These are phyloP conservation scores for Acanthamoeba culbertsoni DNA, from an alignment of 208 protist genomes.

Conservation along the genomic window DNA sequence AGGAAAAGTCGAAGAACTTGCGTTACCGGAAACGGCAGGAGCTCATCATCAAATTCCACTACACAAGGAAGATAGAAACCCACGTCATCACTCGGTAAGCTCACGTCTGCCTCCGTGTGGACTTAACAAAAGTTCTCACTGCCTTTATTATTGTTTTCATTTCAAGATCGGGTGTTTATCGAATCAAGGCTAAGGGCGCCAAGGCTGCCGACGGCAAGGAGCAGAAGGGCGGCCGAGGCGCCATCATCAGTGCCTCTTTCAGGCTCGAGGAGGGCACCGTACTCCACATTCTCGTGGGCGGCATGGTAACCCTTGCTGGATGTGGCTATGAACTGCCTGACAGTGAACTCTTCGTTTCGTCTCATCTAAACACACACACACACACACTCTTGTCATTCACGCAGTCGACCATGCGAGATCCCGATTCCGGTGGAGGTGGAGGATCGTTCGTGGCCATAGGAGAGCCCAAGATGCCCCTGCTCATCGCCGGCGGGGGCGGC, in stretches of 20 bases:
- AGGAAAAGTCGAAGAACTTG: not conserved
- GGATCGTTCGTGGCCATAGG: not conserved
- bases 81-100: not conserved
- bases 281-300: not conserved
- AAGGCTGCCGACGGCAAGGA: not conserved
- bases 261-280: not conserved
- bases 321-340: too few species aligned
- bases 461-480: not conserved
- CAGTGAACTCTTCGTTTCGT: too few species aligned
- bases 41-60: not conserved
- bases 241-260: not conserved
- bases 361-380: too few species aligned
- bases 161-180: not conserved
- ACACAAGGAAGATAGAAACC: not conserved
- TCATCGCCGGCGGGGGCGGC: not conserved
- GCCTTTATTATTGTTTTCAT: too few species aligned
- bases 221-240: not conserved
- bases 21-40: not conserved
- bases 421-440: not conserved
- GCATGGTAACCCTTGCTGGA: too few species aligned
- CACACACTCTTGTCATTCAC: not conserved
- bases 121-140: too few species aligned
- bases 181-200: not conserved
- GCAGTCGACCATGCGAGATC: not conserved
- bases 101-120: too few species aligned